Base-by-base conservation (phyloP, 2,329 filamentous ascomycete genomes). In the Cladophialophora chaetospira region DNA sequence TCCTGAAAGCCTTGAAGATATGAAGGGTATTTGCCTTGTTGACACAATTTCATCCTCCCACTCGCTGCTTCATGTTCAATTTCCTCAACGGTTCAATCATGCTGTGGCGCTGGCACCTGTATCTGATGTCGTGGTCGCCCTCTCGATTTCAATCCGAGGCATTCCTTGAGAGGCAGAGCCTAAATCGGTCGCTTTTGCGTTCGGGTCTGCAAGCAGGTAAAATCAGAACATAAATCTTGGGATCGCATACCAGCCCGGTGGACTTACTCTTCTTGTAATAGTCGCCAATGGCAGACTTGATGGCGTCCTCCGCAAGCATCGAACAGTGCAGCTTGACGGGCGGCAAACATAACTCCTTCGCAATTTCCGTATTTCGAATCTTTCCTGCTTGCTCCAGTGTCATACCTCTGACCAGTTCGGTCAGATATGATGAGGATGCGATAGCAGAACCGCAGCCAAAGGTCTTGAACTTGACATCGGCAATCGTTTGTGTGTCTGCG, bases 351-450 rank as follows among this genome's bases (percentile, higher is more conserved):
- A 97, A 80, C 77, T 99, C 95, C 80, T 96, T 95, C 33, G 94
- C 94, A 71, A 99, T 99, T 77, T 99, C 92, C 3, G 93, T 96
- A 77, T 99, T 99, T 79, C 91, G 88, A 68, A 99, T 89, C 77
- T 88, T 88, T 53, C 87, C 86, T 29, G 95, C 94, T 73, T 99
- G 91, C 68, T 99, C 94, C 65, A 99, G 77, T 11, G 88, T 96
- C 93, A 97, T 99, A 60, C 94, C 94, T 63, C 91, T 85, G 62
- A 99, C 92, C 58, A 99, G 80, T 76, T 96, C 91, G 6, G 94
- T 99, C 68, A 99, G 77, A 73, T 99, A 99, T 70, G 88, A 94
- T 58, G 89, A 95, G 63, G 88, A 93, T 40, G 94, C 94, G 75
- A 99, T 99, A 64, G 94, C 94, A 26, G 87, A 91, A 53, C 92